A percentile compares a stretch with the other conserved stretches of the same genome.
Conservation (phyloP, 78 protist species). For the Acrasis kona region DNA sequence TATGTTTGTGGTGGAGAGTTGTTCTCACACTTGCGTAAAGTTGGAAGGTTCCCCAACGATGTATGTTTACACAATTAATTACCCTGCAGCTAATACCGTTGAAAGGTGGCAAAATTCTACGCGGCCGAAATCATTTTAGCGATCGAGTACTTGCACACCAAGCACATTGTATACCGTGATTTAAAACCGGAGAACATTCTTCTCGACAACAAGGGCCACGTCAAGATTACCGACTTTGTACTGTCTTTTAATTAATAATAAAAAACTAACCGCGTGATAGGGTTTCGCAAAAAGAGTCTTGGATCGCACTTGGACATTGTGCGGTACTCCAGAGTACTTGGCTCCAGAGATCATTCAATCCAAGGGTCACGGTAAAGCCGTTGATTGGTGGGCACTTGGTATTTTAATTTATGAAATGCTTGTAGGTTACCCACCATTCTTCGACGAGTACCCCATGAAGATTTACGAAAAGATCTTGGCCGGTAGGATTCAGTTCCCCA, state of each 20-base stretch:
- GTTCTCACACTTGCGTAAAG: conserved; percentile 45
- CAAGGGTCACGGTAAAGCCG: conserved; percentile 21
- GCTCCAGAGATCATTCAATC: conserved; percentile 58
- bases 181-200: conserved; percentile 85
- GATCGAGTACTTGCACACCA: conserved; percentile 56
- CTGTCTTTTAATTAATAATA: too few relatives aligned
- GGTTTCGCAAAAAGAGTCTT: conserved; percentile 65
- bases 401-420: conserved; percentile 29
- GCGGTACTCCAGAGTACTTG: conserved; percentile 76
- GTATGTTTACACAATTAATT: not conserved
- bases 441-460: conserved; percentile 20
- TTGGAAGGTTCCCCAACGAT: conserved; percentile 38
- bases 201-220: conserved; percentile 30
- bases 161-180: conserved; percentile 72
- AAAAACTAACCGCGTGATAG: too few relatives aligned
- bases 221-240: conserved; percentile 69
- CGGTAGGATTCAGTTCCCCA: conserved; percentile 22
- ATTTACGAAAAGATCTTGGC: conserved; percentile 28
- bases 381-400: conserved; percentile 66
- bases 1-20: conserved; percentile 79
- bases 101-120: not conserved
- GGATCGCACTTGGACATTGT: conserved; percentile 78
- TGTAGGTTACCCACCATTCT: conserved; percentile 44
- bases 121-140: conserved; percentile 32
- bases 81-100: not conserved